Conservation (phyloP, 2,329 filamentous ascomycete genomes). For the Kalmusia sp. region DNA sequence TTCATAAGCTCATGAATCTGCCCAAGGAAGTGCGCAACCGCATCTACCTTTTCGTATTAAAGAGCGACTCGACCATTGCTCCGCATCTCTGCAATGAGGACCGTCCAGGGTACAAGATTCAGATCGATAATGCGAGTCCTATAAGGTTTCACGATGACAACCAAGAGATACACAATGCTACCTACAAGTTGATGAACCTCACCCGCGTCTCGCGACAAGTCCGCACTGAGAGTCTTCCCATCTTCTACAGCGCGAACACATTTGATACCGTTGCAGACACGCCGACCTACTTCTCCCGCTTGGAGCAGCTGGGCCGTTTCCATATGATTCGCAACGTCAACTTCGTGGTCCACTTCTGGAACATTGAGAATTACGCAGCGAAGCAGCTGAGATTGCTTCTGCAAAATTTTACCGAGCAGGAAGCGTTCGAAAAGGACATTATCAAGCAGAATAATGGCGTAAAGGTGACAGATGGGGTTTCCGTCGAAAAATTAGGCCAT, state of each 20-base stretch:
- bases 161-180: conserved; percentile 13
- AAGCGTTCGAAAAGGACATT: conserved; percentile 14
- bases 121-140: too few species aligned
- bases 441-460: neutral
- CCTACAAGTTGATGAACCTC: conserved; percentile 12
- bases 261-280: conserved; percentile 23
- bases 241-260: conserved; percentile 30
- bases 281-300: conserved; percentile 24
- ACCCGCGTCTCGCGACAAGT: conserved; percentile 22
- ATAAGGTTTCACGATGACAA: conserved; percentile 28
- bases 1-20: conserved; percentile 21
- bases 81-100: conserved; percentile 26
- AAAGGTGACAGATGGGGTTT: too few species aligned
- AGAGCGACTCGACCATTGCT: conserved; percentile 14
- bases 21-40: conserved; percentile 22
- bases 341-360: conserved; percentile 15
- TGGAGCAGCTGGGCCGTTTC: conserved; percentile 25
- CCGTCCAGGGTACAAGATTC: too few species aligned
- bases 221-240: conserved; percentile 20
- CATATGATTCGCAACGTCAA: conserved; percentile 25
- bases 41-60: conserved; percentile 21
- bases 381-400: conserved; percentile 15
- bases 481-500: too few species aligned
- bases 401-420: conserved; percentile 16
- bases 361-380: neutral